phyloP scores from a whole-genome alignment of 2,329 filamentous ascomycete genomes.

The Corinectria fuckeliana region DNA sequence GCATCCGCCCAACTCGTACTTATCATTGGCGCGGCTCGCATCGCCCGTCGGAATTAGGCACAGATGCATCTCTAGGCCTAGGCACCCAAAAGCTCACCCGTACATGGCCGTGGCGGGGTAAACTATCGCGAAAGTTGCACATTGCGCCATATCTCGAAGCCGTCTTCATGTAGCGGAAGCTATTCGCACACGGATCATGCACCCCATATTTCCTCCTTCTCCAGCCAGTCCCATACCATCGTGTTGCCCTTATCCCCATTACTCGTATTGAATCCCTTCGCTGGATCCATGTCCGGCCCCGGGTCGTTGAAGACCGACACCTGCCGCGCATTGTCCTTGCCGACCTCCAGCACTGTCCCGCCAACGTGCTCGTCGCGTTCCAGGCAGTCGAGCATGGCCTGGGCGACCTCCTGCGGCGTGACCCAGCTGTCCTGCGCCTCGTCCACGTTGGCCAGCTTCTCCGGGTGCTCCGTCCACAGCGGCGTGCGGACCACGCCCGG shows the following conservation, averaged over 20 bases:
- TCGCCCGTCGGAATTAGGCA: not conserved
- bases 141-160: not conserved
- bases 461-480: conserved; percentile 52
- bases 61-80: not conserved
- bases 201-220: conserved; percentile 37
- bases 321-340: conserved; percentile 38
- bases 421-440: conserved; percentile 47
- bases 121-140: not conserved
- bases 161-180: not conserved
- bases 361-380: conserved; percentile 44
- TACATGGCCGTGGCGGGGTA: not conserved
- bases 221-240: conserved; percentile 38
- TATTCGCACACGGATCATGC: not conserved
- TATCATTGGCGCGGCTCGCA: not conserved
- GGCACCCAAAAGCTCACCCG: not conserved
- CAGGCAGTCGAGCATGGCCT: conserved; percentile 51
- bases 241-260: conserved; percentile 36
- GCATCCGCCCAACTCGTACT: not conserved
- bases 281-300: conserved; percentile 43
- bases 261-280: conserved; percentile 39
- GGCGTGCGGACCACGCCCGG: conserved; percentile 54
- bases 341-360: conserved; percentile 52
- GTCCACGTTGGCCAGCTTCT: conserved; percentile 49
- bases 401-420: conserved; percentile 50
- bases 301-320: conserved; percentile 48